Percentiles rank a stretch among this genome's conserved stretches.
phyloP scores from a whole-genome alignment of 345 rosid genomes.

The Heritiera littoralis region DNA sequence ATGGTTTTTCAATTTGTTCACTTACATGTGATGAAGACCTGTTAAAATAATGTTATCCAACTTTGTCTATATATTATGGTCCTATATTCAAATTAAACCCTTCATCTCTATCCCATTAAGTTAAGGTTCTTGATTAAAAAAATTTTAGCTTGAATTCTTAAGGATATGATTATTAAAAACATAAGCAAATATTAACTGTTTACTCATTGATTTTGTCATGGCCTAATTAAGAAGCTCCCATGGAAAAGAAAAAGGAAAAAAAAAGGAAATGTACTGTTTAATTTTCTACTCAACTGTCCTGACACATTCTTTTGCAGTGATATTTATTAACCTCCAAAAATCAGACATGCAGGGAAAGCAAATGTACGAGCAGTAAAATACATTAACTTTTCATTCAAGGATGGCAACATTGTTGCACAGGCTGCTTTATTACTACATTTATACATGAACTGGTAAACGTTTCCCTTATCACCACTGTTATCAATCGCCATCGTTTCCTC shows the following conservation, averaged over 20 bases:
- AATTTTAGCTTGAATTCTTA: too few relatives aligned
- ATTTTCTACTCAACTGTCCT: background rate
- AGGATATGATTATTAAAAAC: background rate
- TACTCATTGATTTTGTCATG: background rate
- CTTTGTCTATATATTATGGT: too few relatives aligned
- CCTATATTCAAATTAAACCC: too few relatives aligned
- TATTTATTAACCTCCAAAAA: slow-evolving; percentile 18
- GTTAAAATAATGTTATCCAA: too few relatives aligned
- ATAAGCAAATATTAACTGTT: background rate
- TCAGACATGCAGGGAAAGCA: slow-evolving; percentile 23
- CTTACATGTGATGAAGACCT: too few relatives aligned
- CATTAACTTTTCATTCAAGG: slow-evolving; percentile 15
- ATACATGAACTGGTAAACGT: slow-evolving; percentile 25
- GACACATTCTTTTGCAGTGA: background rate
- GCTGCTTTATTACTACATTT: slow-evolving; percentile 17
- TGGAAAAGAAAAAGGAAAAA: too few relatives aligned
- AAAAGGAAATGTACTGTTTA: background rate
- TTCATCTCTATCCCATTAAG: too few relatives aligned
- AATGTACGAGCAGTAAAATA: slow-evolving; percentile 10
- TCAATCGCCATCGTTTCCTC: slow-evolving; percentile 20
- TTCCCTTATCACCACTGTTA: slow-evolving; percentile 27
- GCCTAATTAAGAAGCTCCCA: background rate
- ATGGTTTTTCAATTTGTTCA: too few relatives aligned
- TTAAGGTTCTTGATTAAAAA: too few relatives aligned
- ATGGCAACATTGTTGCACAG: slow-evolving; percentile 18